A percentile compares a stretch with the other conserved stretches of the same genome.
These are phyloP conservation scores for Vigna radiata DNA, from an alignment of 306 rosid species.

Conservation along the genomic window DNA sequence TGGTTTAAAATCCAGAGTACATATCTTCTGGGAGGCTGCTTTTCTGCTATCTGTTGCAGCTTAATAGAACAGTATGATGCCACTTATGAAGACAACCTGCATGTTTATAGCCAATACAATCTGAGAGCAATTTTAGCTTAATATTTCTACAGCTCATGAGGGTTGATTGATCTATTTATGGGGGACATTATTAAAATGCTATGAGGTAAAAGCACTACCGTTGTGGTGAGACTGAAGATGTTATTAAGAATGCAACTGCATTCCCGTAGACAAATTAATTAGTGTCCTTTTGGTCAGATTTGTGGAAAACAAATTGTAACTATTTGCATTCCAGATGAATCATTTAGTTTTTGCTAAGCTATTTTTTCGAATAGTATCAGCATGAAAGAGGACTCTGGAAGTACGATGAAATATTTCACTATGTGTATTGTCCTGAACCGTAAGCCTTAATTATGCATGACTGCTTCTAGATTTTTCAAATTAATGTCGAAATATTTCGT, in stretches of 20 bases:
- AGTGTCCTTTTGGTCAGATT: slow-evolving; percentile 1
- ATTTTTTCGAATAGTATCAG: neutral
- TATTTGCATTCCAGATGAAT: neutral
- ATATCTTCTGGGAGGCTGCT: neutral
- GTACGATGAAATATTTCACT: slow-evolving; percentile 11
- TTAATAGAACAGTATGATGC: neutral
- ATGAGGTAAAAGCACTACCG: neutral
- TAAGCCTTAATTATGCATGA: slow-evolving; percentile 14
- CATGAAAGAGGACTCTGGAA: slow-evolving; percentile 2
- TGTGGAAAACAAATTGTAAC: neutral
- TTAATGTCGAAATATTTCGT: neutral
- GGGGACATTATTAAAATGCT: neutral
- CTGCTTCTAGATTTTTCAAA: neutral
- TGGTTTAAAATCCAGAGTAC: neutral
- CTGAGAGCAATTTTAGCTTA: neutral
- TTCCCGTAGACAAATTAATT: neutral
- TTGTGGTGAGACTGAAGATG: neutral
- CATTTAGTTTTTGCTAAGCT: neutral
- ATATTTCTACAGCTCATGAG: neutral
- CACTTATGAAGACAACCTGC: neutral
- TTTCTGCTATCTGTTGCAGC: neutral
- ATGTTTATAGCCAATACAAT: neutral
- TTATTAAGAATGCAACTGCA: neutral
- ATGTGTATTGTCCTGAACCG: slow-evolving; percentile 23
- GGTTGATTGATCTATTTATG: neutral